Conservation (phyloP, 768 basidiomycete genomes). For the Lentinula aciculospora region DNA sequence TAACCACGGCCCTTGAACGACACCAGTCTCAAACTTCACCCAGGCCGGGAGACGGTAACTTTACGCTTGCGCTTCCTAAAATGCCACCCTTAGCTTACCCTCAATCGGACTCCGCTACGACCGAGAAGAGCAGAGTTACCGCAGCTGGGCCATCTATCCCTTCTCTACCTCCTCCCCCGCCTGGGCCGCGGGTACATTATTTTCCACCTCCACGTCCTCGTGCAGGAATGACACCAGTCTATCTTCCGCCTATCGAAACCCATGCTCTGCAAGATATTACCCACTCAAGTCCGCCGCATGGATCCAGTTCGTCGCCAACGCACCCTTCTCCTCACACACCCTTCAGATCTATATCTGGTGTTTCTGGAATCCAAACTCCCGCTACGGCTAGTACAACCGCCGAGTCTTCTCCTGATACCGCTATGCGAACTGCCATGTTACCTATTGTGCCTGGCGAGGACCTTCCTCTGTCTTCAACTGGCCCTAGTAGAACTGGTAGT, state of each 20-base stretch:
- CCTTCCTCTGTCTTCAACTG: not conserved
- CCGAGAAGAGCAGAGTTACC: not conserved
- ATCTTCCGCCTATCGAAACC: not conserved
- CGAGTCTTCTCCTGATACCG: not conserved
- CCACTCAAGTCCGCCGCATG: not conserved
- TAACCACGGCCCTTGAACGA: constrained; percentile 1
- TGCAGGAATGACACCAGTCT: not conserved
- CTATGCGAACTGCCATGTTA: not conserved
- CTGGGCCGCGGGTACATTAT: not conserved
- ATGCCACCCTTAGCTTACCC: not conserved
- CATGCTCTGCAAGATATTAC: not conserved
- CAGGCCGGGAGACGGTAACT: not conserved
- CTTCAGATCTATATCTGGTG: not conserved
- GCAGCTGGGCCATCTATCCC: not conserved
- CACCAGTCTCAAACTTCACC: constrained; percentile 1
- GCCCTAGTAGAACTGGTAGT: not conserved
- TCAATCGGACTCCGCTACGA: not conserved
- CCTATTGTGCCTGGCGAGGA: not conserved
- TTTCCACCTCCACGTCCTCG: not conserved
- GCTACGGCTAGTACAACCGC: not conserved
- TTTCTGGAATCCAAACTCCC: not conserved
- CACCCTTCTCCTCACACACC: not conserved
- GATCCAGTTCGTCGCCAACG: not conserved
- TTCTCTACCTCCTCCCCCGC: not conserved
- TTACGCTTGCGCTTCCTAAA: not conserved